Percentiles rank a stretch among this genome's conserved stretches.
phyloP scores from a whole-genome alignment of 2,329 filamentous ascomycete species.

The Hypoxylon sp. region DNA sequence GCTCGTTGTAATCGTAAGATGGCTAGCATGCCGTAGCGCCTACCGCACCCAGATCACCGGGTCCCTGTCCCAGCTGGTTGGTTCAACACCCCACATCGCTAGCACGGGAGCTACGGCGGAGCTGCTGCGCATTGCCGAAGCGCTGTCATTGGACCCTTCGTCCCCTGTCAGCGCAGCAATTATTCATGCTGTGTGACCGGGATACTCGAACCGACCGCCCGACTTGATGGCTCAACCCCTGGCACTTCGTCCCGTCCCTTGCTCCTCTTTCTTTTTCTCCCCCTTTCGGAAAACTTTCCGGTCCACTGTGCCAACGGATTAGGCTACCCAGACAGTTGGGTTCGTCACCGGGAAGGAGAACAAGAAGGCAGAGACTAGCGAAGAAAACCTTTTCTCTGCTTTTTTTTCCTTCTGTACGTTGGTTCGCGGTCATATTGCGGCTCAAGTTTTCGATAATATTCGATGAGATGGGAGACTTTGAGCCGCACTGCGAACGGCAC shows the following conservation, averaged over 20 bases:
- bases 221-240: constrained; percentile 23
- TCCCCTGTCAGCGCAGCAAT: constrained; percentile 5
- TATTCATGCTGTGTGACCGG: constrained; percentile 30
- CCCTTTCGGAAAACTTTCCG: constrained; percentile 22
- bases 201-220: constrained; percentile 18
- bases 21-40: constrained; percentile 5
- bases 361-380: constrained; percentile 6
- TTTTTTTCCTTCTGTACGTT: constrained; percentile 11
- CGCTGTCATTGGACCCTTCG: neutral
- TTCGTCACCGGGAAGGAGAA: constrained; percentile 7
- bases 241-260: constrained; percentile 22
- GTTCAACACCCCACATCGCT: constrained; percentile 27
- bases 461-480: neutral
- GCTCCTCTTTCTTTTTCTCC: constrained; percentile 9
- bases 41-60: constrained; percentile 30
- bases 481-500: constrained; percentile 2
- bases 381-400: constrained; percentile 6
- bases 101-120: constrained; percentile 1
- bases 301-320: neutral
- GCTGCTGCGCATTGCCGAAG: constrained; percentile 4
- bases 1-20: constrained; percentile 25
- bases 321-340: constrained; percentile 31
- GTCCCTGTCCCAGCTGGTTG: constrained; percentile 31
- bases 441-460: constrained; percentile 11
- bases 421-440: constrained; percentile 32